phyloP scores from a whole-genome alignment of 2,329 filamentous ascomycete species.

The Cyclaneusma minus region DNA sequence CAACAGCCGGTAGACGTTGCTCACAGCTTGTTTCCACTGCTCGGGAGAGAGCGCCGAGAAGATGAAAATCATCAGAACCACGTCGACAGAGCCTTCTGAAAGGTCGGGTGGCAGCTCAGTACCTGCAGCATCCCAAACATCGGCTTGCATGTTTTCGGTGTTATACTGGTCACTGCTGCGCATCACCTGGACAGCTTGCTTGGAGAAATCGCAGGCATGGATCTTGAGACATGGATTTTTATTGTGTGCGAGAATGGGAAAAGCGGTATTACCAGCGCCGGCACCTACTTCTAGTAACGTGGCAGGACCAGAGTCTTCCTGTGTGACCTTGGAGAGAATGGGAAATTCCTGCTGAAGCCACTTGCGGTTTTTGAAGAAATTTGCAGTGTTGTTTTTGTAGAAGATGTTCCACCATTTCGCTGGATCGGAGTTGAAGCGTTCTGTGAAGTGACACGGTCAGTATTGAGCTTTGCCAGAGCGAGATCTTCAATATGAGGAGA shows the following conservation, averaged over 20 bases:
- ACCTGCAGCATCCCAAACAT: slow-evolving; percentile 84
- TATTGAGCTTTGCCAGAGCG: slow-evolving; percentile 7
- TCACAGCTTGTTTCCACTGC: slow-evolving; percentile 73
- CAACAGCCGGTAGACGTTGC: slow-evolving; percentile 66
- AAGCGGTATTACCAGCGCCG: slow-evolving; percentile 91
- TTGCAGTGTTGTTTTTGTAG: slow-evolving; percentile 92
- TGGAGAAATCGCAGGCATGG: slow-evolving; percentile 92
- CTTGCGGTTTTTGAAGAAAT: slow-evolving; percentile 98
- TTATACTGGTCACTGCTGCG: slow-evolving; percentile 65
- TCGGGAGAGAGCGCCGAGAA: slow-evolving; percentile 78
- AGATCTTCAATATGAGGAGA: slow-evolving; percentile 5
- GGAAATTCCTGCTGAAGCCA: slow-evolving; percentile 97
- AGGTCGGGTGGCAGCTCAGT: slow-evolving; percentile 62
- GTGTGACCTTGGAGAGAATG: slow-evolving; percentile 61
- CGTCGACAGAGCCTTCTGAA: slow-evolving; percentile 65
- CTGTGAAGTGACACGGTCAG: slow-evolving; percentile 35
- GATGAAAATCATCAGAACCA: slow-evolving; percentile 92
- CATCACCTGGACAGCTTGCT: slow-evolving; percentile 89
- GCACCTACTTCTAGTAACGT: slow-evolving; percentile 83
- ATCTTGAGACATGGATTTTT: slow-evolving; percentile 68
- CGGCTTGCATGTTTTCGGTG: slow-evolving; percentile 58
- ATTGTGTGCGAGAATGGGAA: slow-evolving; percentile 75
- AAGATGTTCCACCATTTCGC: slow-evolving; percentile 98
- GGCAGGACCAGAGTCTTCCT: slow-evolving; percentile 50
- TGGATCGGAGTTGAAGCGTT: slow-evolving; percentile 75